Conservation (phyloP, 1,139 yeast genomes). For the Kurtzmaniella quercitrusa region DNA sequence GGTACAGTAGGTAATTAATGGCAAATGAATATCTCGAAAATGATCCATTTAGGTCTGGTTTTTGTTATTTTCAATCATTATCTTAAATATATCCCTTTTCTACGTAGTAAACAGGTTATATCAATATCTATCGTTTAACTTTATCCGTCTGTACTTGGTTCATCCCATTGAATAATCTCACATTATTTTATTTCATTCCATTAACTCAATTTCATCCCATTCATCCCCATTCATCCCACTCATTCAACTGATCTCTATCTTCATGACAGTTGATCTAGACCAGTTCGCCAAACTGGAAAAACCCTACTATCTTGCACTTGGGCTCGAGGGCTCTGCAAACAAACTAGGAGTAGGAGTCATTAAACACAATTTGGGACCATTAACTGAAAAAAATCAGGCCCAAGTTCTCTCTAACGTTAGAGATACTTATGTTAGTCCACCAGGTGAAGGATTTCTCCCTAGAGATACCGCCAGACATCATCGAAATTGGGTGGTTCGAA, state of each 20-base stretch:
- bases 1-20: too few relatives aligned
- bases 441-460: slow-evolving; percentile 97
- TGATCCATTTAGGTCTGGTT: too few relatives aligned
- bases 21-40: too few relatives aligned
- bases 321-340: slow-evolving; percentile 96
- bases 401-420: slow-evolving; percentile 79
- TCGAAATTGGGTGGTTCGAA: slow-evolving; percentile 88
- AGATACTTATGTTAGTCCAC: slow-evolving; percentile 93
- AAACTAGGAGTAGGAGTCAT: slow-evolving; percentile 92
- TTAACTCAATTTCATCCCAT: not conserved
- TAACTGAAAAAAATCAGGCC: slow-evolving; percentile 56
- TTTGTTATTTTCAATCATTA: too few relatives aligned
- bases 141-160: too few relatives aligned
- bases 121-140: not conserved
- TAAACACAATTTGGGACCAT: slow-evolving; percentile 57
- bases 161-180: too few relatives aligned
- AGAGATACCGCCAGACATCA: slow-evolving; percentile 96
- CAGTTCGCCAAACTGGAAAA: slow-evolving; percentile 37
- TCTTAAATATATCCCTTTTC: too few relatives aligned
- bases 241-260: too few relatives aligned
- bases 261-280: slow-evolving; percentile 34
- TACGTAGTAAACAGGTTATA: not conserved
- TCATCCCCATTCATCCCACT: not conserved
- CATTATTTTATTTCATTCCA: too few relatives aligned
- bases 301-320: slow-evolving; percentile 66